Evolutionary conservation across 2,329 filamentous ascomycete species (phyloP), one percentile per base, ranked within the genome.

Genomic region (Aspergillus clavatus): DNA sequence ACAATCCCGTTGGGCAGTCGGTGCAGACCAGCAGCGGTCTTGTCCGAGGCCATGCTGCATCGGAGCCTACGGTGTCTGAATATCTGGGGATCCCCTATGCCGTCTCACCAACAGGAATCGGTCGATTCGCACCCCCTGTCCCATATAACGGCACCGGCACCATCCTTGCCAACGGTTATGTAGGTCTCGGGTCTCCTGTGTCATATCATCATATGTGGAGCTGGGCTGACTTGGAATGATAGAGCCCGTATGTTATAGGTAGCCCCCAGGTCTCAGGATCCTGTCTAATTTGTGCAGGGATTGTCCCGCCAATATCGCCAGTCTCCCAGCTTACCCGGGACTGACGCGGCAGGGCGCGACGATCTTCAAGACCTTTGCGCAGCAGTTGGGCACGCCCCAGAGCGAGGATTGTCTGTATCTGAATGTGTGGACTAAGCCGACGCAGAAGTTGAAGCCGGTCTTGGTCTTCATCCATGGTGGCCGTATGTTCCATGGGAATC

Each of bases 391-490:
- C 0, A 57, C 57, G 11, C 58, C 59, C 1, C 66, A 67, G 40
- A 57, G 54, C 37, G 58, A 66, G 46, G 66, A 68, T 42, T 69
- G 66, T 48, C 50, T 69, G 43, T 62, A 59, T 7, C 41, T 69
- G 21, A 68, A 69, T 38, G 52, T 68, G 11, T 68, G 65, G 65
- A 47, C 54, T 1, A 52, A 50, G 5, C 37, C 29, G 0, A 56
- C 53, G 11, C 38, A 52, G 11, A 42, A 55, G 10, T 47, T 55
- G 12, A 63, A 68, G 27, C 62, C 69, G 2, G 66, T 74, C 5
- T 54, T 73, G 23, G 58, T 74, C 2, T 67, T 65, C 41, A 60
- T 74, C 41, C 65, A 72, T 46, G 71, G 70, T 28, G 70, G 69
- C 33, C 58, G 68, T 64, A 44, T 46, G 64, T 58, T 16, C 16